Evolutionary conservation across 345 rosid genomes (phyloP).

Genomic region (Euphorbia tirucalli): DNA sequence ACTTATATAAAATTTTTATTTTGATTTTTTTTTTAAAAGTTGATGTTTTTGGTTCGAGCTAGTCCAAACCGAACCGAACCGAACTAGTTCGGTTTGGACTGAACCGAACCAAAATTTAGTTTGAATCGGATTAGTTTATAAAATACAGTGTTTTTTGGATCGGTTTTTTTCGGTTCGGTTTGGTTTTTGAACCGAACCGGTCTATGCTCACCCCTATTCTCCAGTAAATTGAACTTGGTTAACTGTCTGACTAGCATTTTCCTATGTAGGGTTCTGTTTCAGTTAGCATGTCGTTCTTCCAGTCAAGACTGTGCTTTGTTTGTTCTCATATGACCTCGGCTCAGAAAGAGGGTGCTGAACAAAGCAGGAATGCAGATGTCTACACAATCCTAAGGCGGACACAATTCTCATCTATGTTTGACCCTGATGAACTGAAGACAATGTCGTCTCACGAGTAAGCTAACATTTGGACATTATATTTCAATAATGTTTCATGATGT

Average conservation of each 20-base stretch:
- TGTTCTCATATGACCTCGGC: constrained; percentile 98
- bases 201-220: no score
- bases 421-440: constrained; percentile 70
- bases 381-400: constrained; percentile 78
- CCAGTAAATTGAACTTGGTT: no score
- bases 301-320: constrained; percentile 91
- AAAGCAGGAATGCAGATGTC: constrained; percentile 88
- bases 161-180: no score
- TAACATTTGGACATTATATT: neutral
- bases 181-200: no score
- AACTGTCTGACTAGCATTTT: constrained; percentile 21
- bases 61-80: no score
- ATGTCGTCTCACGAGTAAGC: constrained; percentile 89
- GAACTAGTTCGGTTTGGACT: no score
- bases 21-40: no score
- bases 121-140: no score
- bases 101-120: no score
- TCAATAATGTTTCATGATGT: neutral
- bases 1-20: no score
- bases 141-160: no score
- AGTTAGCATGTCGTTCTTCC: constrained; percentile 88
- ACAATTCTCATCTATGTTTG: constrained; percentile 62
- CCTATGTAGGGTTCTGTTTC: constrained; percentile 93
- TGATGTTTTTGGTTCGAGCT: no score
- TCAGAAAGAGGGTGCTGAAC: constrained; percentile 86